phyloP scores from a whole-genome alignment of 2,329 filamentous ascomycete species.

The Falciphora oryzae region DNA sequence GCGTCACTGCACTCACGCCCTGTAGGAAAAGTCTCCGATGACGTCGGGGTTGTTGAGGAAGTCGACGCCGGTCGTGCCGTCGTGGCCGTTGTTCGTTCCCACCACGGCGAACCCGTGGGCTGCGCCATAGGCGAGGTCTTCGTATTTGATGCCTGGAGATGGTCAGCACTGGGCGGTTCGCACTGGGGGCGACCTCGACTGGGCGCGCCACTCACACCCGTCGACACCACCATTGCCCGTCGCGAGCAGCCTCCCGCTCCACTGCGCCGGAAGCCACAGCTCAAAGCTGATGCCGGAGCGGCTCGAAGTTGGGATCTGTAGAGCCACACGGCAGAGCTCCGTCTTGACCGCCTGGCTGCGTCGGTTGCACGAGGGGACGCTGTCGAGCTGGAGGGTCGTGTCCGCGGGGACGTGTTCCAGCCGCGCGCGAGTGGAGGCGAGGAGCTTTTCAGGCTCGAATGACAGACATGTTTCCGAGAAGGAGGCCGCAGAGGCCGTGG shows the following conservation, averaged over 20 bases:
- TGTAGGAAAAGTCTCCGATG: slow-evolving; percentile 29
- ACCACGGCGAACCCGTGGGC: slow-evolving; percentile 39
- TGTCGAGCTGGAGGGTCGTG: slow-evolving; percentile 9
- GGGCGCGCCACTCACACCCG: slow-evolving; percentile 29
- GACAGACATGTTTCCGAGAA: slow-evolving; percentile 8
- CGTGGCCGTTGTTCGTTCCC: slow-evolving; percentile 46
- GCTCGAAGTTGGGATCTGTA: slow-evolving; percentile 24
- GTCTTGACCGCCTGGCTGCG: slow-evolving; percentile 9
- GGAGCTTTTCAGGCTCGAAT: slow-evolving; percentile 8
- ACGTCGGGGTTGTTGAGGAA: slow-evolving; percentile 32
- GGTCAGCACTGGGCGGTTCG: background rate
- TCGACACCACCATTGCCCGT: slow-evolving; percentile 44
- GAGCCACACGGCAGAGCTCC: slow-evolving; percentile 23
- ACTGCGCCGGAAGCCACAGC: slow-evolving; percentile 40
- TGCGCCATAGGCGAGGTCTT: slow-evolving; percentile 39
- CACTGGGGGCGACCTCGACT: background rate
- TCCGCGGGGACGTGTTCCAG: slow-evolving; percentile 7
- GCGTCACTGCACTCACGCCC: slow-evolving; percentile 18
- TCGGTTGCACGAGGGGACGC: slow-evolving; percentile 12
- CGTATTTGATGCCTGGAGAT: slow-evolving; percentile 33
- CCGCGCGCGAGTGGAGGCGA: background rate
- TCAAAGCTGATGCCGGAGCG: slow-evolving; percentile 40
- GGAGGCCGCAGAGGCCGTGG: too few relatives aligned
- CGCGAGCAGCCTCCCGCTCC: slow-evolving; percentile 39
- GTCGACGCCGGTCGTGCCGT: slow-evolving; percentile 31